These are phyloP conservation scores for Farysia itapuensis DNA, from an alignment of 1,284 basidiomycete genomes.

Conservation along the genomic window DNA sequence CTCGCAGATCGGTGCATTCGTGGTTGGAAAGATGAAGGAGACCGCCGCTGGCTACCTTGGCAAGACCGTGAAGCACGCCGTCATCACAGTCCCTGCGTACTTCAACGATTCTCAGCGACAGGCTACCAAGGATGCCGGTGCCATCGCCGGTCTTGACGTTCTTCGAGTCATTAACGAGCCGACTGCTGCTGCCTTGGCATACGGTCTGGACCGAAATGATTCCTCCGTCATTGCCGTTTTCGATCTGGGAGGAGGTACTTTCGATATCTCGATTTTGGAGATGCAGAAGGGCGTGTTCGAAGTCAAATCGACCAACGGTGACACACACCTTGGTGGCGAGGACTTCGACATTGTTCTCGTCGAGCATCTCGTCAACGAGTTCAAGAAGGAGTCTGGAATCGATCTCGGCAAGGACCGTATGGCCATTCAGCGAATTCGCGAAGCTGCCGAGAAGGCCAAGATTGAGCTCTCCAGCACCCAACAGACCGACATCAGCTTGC, in stretches of 20 bases:
- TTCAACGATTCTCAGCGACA: constrained; percentile 99
- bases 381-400: constrained; percentile 88
- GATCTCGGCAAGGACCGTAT: constrained; percentile 84
- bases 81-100: constrained; percentile 95
- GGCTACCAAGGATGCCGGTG: constrained; percentile 95
- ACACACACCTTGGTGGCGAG: constrained; percentile 97
- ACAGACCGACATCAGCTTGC: constrained; percentile 89
- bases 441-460: constrained; percentile 99
- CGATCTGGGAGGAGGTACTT: constrained; percentile 90
- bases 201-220: constrained; percentile 64
- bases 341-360: constrained; percentile 93
- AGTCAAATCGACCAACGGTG: constrained; percentile 98
- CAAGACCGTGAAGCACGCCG: constrained; percentile 86
- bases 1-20: constrained; percentile 72
- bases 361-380: constrained; percentile 82
- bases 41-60: constrained; percentile 90
- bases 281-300: constrained; percentile 99
- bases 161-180: constrained; percentile 99
- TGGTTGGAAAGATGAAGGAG: constrained; percentile 91
- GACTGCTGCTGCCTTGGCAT: constrained; percentile 94
- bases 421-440: constrained; percentile 98
- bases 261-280: constrained; percentile 97
- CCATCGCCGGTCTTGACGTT: constrained; percentile 94
- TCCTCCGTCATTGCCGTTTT: constrained; percentile 79
- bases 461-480: constrained; percentile 91